A percentile compares a stretch with the other conserved stretches of the same genome.
Evolutionary conservation across 2,329 filamentous ascomycete genomes (phyloP).

Genomic region (Hortaea sp.): DNA sequence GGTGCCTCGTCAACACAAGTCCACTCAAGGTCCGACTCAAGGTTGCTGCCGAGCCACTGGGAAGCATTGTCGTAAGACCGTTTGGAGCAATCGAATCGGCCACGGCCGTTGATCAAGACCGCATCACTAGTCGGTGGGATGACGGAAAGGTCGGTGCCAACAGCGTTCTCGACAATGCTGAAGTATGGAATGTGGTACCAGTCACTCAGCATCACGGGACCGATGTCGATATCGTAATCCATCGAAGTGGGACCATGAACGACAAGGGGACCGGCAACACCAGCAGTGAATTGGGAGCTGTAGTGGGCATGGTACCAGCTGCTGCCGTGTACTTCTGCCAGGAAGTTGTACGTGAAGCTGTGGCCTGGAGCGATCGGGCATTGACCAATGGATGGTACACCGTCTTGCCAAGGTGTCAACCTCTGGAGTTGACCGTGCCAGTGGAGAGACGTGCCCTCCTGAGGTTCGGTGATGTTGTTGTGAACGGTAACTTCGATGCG

Average conservation of each 20-base stretch:
- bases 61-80: constrained; percentile 12
- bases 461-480: constrained; percentile 23
- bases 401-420: constrained; percentile 31
- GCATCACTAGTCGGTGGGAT: constrained; percentile 23
- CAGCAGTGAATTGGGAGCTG: constrained; percentile 22
- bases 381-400: constrained; percentile 31
- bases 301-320: constrained; percentile 32
- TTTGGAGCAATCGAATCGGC: constrained; percentile 16
- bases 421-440: constrained; percentile 31
- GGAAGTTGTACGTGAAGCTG: constrained; percentile 31
- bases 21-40: constrained; percentile 14
- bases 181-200: constrained; percentile 32
- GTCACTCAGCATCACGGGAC: constrained; percentile 33
- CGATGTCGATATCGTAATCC: constrained; percentile 36
- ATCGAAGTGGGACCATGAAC: constrained; percentile 26
- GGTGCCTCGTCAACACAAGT: constrained; percentile 21
- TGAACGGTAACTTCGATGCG: constrained; percentile 24
- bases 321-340: constrained; percentile 27
- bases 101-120: constrained; percentile 23
- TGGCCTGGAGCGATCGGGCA: constrained; percentile 33
- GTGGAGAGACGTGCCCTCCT: constrained; percentile 30
- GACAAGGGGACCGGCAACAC: constrained; percentile 22
- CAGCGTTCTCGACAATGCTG: constrained; percentile 20
- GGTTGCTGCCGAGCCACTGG: constrained; percentile 10
- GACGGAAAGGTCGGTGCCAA: constrained; percentile 14